phyloP scores from a whole-genome alignment of 2,329 filamentous ascomycete genomes.

The Conoideocrella luteorostrata region DNA sequence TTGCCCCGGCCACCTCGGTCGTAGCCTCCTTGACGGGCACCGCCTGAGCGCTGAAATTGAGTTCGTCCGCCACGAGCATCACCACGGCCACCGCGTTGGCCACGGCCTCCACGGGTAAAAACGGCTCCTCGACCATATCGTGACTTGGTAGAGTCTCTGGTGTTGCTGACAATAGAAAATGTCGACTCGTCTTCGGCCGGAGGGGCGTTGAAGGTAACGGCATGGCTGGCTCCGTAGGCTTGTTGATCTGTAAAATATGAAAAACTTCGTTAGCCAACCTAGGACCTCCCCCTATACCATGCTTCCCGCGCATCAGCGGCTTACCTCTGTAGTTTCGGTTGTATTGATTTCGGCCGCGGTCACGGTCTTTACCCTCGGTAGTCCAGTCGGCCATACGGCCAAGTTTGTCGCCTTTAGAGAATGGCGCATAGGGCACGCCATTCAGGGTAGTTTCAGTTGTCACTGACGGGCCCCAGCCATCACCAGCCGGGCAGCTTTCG shows the following conservation, averaged over 20 bases:
- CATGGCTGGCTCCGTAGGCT: slow-evolving; percentile 87
- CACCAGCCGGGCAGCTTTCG: slow-evolving; percentile 64
- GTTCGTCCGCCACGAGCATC: slow-evolving; percentile 52
- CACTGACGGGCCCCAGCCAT: slow-evolving; percentile 81
- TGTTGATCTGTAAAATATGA: slow-evolving; percentile 77
- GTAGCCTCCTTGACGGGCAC: slow-evolving; percentile 63
- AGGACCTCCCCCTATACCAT: background rate
- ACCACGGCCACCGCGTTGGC: slow-evolving; percentile 65
- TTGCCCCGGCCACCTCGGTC: slow-evolving; percentile 67
- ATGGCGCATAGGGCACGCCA: slow-evolving; percentile 94
- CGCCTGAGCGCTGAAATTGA: slow-evolving; percentile 65
- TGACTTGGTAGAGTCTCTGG: slow-evolving; percentile 75
- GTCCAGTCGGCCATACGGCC: slow-evolving; percentile 99
- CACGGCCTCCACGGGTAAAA: slow-evolving; percentile 74
- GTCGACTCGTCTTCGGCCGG: slow-evolving; percentile 91
- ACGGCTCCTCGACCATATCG: slow-evolving; percentile 86
- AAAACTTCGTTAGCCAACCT: no score
- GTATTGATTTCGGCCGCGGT: slow-evolving; percentile 76
- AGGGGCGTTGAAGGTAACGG: slow-evolving; percentile 82
- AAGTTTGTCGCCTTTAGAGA: slow-evolving; percentile 97
- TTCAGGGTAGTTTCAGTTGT: slow-evolving; percentile 83
- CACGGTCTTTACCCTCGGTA: slow-evolving; percentile 77
- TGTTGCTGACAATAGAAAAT: slow-evolving; percentile 97
- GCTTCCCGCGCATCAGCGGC: background rate
- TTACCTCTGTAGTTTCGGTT: slow-evolving; percentile 87